Base-by-base conservation (phyloP, 1,139 yeast species). In the Scheffersomyces illinoinensis region DNA sequence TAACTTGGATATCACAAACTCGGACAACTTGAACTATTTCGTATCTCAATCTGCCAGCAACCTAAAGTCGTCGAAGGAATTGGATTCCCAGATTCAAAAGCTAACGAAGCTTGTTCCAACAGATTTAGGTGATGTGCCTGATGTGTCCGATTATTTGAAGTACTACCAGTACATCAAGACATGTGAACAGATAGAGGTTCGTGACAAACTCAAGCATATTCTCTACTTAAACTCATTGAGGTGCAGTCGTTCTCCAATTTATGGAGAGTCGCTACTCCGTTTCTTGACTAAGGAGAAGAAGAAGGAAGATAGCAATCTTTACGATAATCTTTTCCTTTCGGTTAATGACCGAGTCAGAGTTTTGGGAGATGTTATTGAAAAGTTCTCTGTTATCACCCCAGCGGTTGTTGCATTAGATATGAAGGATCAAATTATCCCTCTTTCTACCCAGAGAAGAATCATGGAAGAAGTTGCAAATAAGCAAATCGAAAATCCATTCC, bases 341-440 rank as follows among this genome's bases (percentile, higher is more conserved):
- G 68, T 85, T 24, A 71, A 76, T 0, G 75, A 78, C 26, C 74
- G 91, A 49, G 84, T 81, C 2, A 75, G 70, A 17, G 58, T 59
- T 1, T 75, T 85, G 85, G 64, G 73, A 17, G 88, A 85, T 46
- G 73, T 79, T 0, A 82, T 95, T 60, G 93, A 91, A 52, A 86
- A 89, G 62, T 96, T 82, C 72, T 91, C 97, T 0, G 96, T 92
- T 63, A 84, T 95, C 3, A 95, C 99, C 0, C 99, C 99, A 0
- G 78, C 88, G 3, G 97, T 86, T 1, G 96, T 93, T 4, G 85
- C 93, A 1, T 77, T 91, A 59, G 96, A 93, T 70, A 82, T 90
- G 84, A 84, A 89, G 50, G 86, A 86, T 56, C 76, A 86, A 59
- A 64, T 84, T 5, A 82, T 89, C 23, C 83, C 88, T 0, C 23